A percentile compares a stretch with the other conserved stretches of the same genome.
phyloP scores from a whole-genome alignment of 2,329 filamentous ascomycete genomes.

The Fonsecaea pugnacius region DNA sequence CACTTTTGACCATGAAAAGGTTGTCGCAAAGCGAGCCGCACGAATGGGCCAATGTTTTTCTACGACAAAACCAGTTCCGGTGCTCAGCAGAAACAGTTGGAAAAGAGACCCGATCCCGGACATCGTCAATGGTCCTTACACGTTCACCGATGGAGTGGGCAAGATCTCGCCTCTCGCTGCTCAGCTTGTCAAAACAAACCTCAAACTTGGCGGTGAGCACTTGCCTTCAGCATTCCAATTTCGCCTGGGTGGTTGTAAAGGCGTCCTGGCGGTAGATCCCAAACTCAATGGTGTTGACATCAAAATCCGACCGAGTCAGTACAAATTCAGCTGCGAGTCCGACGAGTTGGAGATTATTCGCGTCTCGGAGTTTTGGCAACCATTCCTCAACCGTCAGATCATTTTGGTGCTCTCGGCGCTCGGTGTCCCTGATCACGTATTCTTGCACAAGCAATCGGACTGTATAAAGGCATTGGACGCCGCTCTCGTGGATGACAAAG shows the following conservation, averaged over 20 bases:
- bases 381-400: slow-evolving; percentile 85
- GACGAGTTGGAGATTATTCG: slow-evolving; percentile 83
- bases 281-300: slow-evolving; percentile 70
- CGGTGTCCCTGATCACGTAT: slow-evolving; percentile 70
- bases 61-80: slow-evolving; percentile 67
- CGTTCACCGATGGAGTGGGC: slow-evolving; percentile 90
- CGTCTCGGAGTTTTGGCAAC: slow-evolving; percentile 73
- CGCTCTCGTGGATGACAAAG: slow-evolving; percentile 68
- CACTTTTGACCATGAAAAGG: slow-evolving; percentile 75
- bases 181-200: slow-evolving; percentile 71
- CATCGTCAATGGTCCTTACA: slow-evolving; percentile 68
- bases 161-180: slow-evolving; percentile 84
- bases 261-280: slow-evolving; percentile 77
- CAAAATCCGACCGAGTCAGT: slow-evolving; percentile 79
- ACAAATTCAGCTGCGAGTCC: slow-evolving; percentile 77
- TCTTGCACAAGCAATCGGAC: slow-evolving; percentile 69
- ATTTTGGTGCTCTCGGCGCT: slow-evolving; percentile 82
- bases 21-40: slow-evolving; percentile 87
- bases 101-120: slow-evolving; percentile 67
- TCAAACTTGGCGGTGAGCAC: slow-evolving; percentile 61
- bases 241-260: slow-evolving; percentile 89
- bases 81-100: slow-evolving; percentile 21
- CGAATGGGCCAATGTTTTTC: slow-evolving; percentile 95
- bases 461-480: slow-evolving; percentile 71
- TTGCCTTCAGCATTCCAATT: slow-evolving; percentile 88